phyloP scores from a whole-genome alignment of 495 filamentous ascomycete genomes.

The Neurospora terricola region DNA sequence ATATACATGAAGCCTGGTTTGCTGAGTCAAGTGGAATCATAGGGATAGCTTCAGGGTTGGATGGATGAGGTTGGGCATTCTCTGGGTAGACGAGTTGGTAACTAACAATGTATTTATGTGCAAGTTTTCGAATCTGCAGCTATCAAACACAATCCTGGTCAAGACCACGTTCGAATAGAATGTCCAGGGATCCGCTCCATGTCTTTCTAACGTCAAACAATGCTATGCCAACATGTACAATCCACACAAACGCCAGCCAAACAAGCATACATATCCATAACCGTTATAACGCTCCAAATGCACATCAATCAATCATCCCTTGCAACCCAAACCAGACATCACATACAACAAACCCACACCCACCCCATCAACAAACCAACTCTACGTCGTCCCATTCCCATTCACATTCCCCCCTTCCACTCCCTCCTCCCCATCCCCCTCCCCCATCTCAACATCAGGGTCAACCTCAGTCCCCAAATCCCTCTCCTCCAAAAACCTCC shows the following conservation, averaged over 20 bases:
- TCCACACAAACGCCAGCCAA: not conserved
- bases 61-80: not conserved
- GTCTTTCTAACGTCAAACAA: not conserved
- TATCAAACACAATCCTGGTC: not conserved
- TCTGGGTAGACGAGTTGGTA: not conserved
- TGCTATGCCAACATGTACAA: not conserved
- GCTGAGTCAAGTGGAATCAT: not conserved
- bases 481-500: conserved; percentile 67
- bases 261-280: not conserved
- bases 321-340: not conserved
- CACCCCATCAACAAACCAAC: not conserved
- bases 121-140: not conserved
- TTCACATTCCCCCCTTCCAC: not conserved
- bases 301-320: not conserved
- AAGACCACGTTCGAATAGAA: not conserved
- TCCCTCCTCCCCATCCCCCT: not conserved
- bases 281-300: not conserved
- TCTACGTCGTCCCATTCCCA: not conserved
- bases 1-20: not conserved
- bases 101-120: not conserved
- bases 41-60: rapidly evolving
- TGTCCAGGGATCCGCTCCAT: not conserved
- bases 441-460: conserved; percentile 36
- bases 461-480: conserved; percentile 77
- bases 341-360: no score